A percentile compares a stretch with the other conserved stretches of the same genome.
These are phyloP conservation scores for Tetratostichococcus sp. DNA, from an alignment of 139 green algal genomes.

Conservation along the genomic window DNA sequence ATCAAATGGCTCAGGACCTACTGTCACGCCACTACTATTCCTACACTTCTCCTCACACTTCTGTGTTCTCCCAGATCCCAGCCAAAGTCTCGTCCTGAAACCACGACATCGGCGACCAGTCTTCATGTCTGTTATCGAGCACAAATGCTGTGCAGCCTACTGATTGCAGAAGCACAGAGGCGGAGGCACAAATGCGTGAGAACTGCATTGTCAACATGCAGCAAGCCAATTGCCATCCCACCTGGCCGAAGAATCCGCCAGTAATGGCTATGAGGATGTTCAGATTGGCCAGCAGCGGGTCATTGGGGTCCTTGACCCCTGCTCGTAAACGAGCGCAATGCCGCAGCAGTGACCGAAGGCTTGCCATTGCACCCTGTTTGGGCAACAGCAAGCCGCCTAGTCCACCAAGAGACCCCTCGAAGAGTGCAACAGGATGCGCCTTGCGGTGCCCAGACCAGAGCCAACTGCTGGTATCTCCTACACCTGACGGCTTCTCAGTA, in stretches of 20 bases:
- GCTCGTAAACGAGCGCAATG: constrained; percentile 35
- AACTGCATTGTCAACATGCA: too few species aligned
- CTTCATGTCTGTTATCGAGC: too few species aligned
- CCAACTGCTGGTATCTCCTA: too few species aligned
- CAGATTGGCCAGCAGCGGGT: constrained; percentile 49
- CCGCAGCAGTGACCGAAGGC: constrained; percentile 46
- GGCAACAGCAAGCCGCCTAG: neutral
- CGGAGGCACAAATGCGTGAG: too few species aligned
- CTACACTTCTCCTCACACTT: neutral
- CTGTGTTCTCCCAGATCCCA: neutral
- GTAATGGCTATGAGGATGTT: constrained; percentile 75
- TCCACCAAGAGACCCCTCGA: too few species aligned
- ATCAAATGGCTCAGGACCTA: too few species aligned
- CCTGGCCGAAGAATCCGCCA: constrained; percentile 78
- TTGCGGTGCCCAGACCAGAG: too few species aligned
- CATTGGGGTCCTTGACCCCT: constrained; percentile 4
- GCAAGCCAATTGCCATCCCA: constrained; percentile 23
- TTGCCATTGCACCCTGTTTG: constrained; percentile 30
- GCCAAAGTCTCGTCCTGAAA: neutral
- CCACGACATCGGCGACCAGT: constrained; percentile 1
- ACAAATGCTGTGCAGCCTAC: too few species aligned
- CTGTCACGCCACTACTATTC: too few species aligned
- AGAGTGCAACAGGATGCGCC: too few species aligned
- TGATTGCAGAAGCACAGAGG: too few species aligned
- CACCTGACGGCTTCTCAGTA: too few species aligned